phyloP scores from a whole-genome alignment of 495 filamentous ascomycete genomes.

The Trichocladium uniseriatum region DNA sequence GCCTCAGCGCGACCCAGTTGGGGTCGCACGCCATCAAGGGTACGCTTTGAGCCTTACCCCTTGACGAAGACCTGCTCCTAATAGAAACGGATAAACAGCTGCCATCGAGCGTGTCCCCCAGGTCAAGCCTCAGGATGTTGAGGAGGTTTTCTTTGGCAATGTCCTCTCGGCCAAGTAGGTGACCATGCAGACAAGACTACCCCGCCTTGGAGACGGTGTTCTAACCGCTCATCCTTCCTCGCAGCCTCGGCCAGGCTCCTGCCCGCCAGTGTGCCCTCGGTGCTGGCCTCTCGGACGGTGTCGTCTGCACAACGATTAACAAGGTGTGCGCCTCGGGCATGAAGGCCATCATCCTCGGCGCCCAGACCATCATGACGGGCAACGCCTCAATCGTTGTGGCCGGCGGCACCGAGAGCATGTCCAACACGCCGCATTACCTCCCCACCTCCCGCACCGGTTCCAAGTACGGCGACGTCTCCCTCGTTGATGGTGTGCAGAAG shows the following conservation, averaged over 20 bases:
- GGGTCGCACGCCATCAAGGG: slow-evolving; percentile 89
- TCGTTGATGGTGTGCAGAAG: slow-evolving; percentile 84
- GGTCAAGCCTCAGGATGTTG: slow-evolving; percentile 77
- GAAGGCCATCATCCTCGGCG: slow-evolving; percentile 89
- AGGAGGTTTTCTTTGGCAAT: slow-evolving; percentile 97
- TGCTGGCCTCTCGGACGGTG: slow-evolving; percentile 69
- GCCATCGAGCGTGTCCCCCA: slow-evolving; percentile 77
- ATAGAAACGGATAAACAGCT: slow-evolving; percentile 39
- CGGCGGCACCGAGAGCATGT: slow-evolving; percentile 95
- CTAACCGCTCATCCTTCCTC: slow-evolving; percentile 5
- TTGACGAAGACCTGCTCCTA: slow-evolving; percentile 15
- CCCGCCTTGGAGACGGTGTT: too few relatives aligned
- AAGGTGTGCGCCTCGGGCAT: slow-evolving; percentile 94
- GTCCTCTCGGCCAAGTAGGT: slow-evolving; percentile 88
- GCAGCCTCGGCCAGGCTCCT: slow-evolving; percentile 90
- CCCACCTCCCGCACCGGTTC: slow-evolving; percentile 69
- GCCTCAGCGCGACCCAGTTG: slow-evolving; percentile 74
- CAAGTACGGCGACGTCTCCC: slow-evolving; percentile 79
- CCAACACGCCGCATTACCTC: slow-evolving; percentile 93
- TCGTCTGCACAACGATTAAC: slow-evolving; percentile 89
- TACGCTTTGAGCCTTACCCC: slow-evolving; percentile 28
- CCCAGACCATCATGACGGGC: slow-evolving; percentile 94
- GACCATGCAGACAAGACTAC: too few relatives aligned
- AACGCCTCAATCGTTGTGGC: slow-evolving; percentile 84
- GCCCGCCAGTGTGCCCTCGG: slow-evolving; percentile 86